phyloP scores from a whole-genome alignment of 2,329 filamentous ascomycete genomes.

The Monilinia fructigena region DNA sequence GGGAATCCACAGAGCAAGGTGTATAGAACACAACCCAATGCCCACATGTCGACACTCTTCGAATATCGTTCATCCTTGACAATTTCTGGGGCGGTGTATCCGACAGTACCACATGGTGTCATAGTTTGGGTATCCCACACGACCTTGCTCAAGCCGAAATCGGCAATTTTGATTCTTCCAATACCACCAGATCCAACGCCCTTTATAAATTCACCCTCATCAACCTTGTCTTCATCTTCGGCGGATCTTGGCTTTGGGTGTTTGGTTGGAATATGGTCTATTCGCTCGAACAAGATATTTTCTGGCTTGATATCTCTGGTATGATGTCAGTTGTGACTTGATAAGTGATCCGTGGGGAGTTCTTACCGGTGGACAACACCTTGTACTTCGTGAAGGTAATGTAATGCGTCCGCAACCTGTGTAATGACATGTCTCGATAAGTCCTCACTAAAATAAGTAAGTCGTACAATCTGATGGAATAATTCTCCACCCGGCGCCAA shows the following conservation, averaged over 20 bases:
- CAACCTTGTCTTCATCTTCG: constrained; percentile 94
- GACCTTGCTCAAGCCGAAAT: constrained; percentile 96
- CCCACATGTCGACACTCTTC: constrained; percentile 99
- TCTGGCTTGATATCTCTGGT: constrained; percentile 95
- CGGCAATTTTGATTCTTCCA: constrained; percentile 93
- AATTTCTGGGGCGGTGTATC: constrained; percentile 96
- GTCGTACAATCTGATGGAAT: constrained; percentile 96
- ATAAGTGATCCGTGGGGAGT: not conserved
- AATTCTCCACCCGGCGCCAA: constrained; percentile 92
- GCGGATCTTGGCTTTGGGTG: constrained; percentile 76
- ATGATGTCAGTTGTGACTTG: constrained; percentile 39
- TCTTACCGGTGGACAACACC: constrained; percentile 95
- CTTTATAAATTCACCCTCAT: constrained; percentile 88
- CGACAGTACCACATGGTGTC: constrained; percentile 98
- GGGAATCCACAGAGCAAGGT: constrained; percentile 96
- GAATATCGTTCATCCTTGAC: constrained; percentile 99
- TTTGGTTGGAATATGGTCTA: constrained; percentile 76
- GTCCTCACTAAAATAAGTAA: constrained; percentile 98
- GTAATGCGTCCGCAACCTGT: constrained; percentile 90
- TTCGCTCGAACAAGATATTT: constrained; percentile 90
- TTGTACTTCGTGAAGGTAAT: constrained; percentile 90
- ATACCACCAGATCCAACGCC: constrained; percentile 87
- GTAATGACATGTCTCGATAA: constrained; percentile 90
- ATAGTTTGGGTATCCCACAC: constrained; percentile 98
- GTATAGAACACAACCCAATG: constrained; percentile 92